Evolutionary conservation across 768 basidiomycete species (phyloP).

Genomic region (Cystoderma amianthinum): DNA sequence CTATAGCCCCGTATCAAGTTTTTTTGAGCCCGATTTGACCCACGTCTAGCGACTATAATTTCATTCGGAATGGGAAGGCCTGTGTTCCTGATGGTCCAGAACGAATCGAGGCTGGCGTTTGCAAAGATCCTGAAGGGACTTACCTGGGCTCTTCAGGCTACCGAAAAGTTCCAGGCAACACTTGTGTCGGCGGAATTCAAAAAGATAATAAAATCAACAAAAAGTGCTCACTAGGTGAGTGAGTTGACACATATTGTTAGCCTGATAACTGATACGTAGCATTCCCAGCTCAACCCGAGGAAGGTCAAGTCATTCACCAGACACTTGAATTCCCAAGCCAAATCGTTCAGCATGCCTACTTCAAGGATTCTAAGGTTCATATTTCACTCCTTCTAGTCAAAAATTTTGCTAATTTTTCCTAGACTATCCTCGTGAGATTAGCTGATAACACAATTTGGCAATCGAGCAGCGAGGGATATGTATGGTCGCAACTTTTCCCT

Average conservation of each 20-base stretch:
- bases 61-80: constrained; percentile 58
- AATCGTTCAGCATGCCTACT: constrained; percentile 79
- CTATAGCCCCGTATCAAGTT: no score
- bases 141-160: constrained; percentile 92
- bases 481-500: constrained; percentile 67
- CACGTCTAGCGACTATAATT: constrained; percentile 78
- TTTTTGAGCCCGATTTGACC: constrained; percentile 4
- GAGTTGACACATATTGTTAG: constrained; percentile 2
- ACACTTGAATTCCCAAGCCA: constrained; percentile 60
- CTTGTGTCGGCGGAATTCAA: constrained; percentile 63
- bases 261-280: neutral
- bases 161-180: constrained; percentile 88
- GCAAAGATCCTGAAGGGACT: constrained; percentile 46
- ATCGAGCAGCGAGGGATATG: constrained; percentile 91
- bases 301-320: constrained; percentile 75
- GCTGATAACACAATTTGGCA: constrained; percentile 82
- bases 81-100: constrained; percentile 89
- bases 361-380: constrained; percentile 67
- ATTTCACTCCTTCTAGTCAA: neutral
- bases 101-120: constrained; percentile 72
- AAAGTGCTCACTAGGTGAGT: constrained; percentile 73
- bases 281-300: constrained; percentile 61
- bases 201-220: constrained; percentile 71
- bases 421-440: constrained; percentile 83
- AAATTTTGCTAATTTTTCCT: constrained; percentile 6